Conservation (phyloP, 2,329 filamentous ascomycete genomes). For the Kalmusia sp. region DNA sequence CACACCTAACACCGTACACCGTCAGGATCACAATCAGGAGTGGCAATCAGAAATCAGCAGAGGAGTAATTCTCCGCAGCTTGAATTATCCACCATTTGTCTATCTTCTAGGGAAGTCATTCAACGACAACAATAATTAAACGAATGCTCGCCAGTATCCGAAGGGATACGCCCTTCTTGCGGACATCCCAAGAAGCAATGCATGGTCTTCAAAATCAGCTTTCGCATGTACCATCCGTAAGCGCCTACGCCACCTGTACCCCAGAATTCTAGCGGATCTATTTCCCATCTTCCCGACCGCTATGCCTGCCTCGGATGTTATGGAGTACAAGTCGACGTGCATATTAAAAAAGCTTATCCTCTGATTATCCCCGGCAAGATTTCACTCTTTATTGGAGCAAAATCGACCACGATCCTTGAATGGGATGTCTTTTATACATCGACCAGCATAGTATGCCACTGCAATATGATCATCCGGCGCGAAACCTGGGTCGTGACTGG, state of each 20-base stretch:
- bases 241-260: conserved; percentile 8
- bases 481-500: conserved; percentile 17
- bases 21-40: neutral
- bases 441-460: conserved; percentile 10
- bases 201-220: conserved; percentile 6
- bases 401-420: conserved; percentile 11
- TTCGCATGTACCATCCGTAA: conserved; percentile 9
- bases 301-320: conserved; percentile 2
- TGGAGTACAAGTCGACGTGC: conserved; percentile 16
- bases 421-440: conserved; percentile 9
- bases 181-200: no score
- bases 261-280: conserved; percentile 6
- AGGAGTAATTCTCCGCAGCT: no score
- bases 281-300: conserved; percentile 3
- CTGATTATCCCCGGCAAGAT: neutral
- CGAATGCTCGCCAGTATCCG: no score
- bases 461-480: conserved; percentile 23
- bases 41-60: neutral
- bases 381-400: conserved; percentile 20
- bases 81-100: no score
- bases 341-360: conserved; percentile 12
- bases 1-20: no score
- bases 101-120: no score
- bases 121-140: no score
- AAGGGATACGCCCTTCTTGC: no score